Evolutionary conservation across 208 protist species (phyloP), one percentile per base, ranked within the genome.

Genomic region (Balamuthia mandrillaris): DNA sequence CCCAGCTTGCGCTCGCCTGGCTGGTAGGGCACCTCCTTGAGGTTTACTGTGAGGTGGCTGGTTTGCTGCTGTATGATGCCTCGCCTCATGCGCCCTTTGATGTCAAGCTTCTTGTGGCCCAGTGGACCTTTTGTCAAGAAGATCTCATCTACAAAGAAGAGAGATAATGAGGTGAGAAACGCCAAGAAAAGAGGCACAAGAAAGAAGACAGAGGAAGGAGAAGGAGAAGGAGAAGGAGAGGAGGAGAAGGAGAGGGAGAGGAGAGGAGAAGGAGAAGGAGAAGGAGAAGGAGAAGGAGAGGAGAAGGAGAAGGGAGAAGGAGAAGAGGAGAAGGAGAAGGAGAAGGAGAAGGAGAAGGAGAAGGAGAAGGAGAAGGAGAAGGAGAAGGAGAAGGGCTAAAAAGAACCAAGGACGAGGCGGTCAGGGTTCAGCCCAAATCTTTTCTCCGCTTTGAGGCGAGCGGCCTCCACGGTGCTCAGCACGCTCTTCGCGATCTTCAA

Each of bases 11-110:
- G 47, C 41, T 75, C 39, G 9, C 39, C 66, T 44, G 47, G 42
- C 66, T 52, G 27, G 39, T 33, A 75, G n/a, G 66, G 66, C 33
- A 75, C 66, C n/a, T 75, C 66, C 66, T 75, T 75, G 66, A 75
- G 66, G 42, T 75, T 75, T 5, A 75, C 66, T 10, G 41, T 75
- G 21, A 75, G 66, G 42, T 75, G 66, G 42, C n/a, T n/a, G n/a
- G n/a, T n/a, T 44, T 75, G 47, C 27, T 44, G 66, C 66, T 44
- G 47, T 44, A 75, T 75, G 39, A 75, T 75, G 16, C 66, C 66
- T 31, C 47, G 47, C 27, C 66, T 37, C 12, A 10, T 44, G 42
- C 52, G 47, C 24, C n/a, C 65, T 3, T 75, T 3, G 65, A 54
- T 54, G 65, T 75, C 6, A n/a, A 75, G 6, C 65, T 27, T 45